A percentile compares a stretch with the other conserved stretches of the same genome.
Evolutionary conservation across 768 basidiomycete species (phyloP).

Genomic region (Calvatia gigantea): DNA sequence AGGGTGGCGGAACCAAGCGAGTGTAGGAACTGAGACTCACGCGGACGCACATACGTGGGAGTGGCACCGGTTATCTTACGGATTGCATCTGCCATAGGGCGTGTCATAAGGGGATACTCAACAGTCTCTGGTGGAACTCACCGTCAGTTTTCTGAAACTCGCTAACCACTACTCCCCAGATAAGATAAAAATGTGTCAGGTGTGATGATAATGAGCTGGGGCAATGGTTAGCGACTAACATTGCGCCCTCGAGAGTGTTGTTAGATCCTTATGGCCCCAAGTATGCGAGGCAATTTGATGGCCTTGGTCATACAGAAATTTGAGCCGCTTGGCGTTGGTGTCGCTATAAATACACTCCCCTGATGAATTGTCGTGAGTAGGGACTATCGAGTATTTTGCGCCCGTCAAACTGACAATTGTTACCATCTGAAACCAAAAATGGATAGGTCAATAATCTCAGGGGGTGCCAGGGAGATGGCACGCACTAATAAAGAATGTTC

Average conservation of each 20-base stretch:
- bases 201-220: not conserved
- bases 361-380: not conserved
- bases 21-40: constrained; percentile 5
- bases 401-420: constrained; percentile 9
- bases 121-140: too few relatives aligned
- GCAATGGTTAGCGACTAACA: constrained; percentile 13
- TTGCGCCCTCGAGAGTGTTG: constrained; percentile 19
- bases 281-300: constrained; percentile 32
- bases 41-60: constrained; percentile 24
- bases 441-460: not conserved
- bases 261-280: constrained; percentile 27
- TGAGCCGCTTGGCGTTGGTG: constrained; percentile 17
- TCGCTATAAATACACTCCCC: constrained; percentile 25
- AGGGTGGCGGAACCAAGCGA: not conserved
- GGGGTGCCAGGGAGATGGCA: not conserved
- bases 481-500: constrained; percentile 31
- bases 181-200: too few relatives aligned
- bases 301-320: constrained; percentile 22
- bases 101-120: too few relatives aligned
- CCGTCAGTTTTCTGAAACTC: too few relatives aligned
- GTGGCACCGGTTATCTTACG: constrained; percentile 17
- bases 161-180: too few relatives aligned
- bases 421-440: constrained; percentile 11
- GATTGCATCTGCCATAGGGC: constrained; percentile 1
- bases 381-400: not conserved